Base-by-base conservation (phyloP, 345 rosid genomes). In the Populus simonii region DNA sequence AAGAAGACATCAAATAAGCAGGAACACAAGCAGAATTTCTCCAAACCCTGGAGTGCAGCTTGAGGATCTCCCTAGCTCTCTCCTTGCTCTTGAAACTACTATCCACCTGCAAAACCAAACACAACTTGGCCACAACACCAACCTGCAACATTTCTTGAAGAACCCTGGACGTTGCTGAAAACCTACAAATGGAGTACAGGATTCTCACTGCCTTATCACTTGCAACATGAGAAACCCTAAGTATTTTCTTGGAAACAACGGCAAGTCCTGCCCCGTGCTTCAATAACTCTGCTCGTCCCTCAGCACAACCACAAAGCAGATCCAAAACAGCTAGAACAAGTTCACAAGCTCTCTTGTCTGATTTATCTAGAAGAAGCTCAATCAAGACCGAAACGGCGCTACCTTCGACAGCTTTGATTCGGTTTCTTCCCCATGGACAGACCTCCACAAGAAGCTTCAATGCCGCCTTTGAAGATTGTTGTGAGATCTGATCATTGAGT, bases 391-490 rank as follows among this genome's bases (percentile, higher is more conserved):
- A 49, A 13, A 91, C 88, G 1, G 88, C 85, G 0, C 93, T 87
- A 22, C 92, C 90, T 62, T 89, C 88, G 5, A 89, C 93, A 2
- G 88, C 91, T 77, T 87, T 91, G 75, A 88, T 68, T 77, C 91
- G 80, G 89, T 94, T 94, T 70, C 93, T 86, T 74, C 96, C 93
- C 90, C 89, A 86, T 27, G 93, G 90, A 77, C 89, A 85, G 11
- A 84, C 13, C 25, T 59, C 81, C 61, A 87, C 76, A 29, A 94
- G 80, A 38, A 89, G 80, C 63, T 87, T 84, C 74, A 94, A 79
- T 18, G 89, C 87, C 0, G 93, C 85, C 83, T 89, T 94, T 7
- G 93, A 79, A 5, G 93, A 91, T 73, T 90, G 89, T 2, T 73
- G 81, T 0, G 96, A 90, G 68, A 91, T 89, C 47, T 83, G 85